phyloP scores from a whole-genome alignment of 257 asterid genomes.

The Nicotiana benthamiana region DNA sequence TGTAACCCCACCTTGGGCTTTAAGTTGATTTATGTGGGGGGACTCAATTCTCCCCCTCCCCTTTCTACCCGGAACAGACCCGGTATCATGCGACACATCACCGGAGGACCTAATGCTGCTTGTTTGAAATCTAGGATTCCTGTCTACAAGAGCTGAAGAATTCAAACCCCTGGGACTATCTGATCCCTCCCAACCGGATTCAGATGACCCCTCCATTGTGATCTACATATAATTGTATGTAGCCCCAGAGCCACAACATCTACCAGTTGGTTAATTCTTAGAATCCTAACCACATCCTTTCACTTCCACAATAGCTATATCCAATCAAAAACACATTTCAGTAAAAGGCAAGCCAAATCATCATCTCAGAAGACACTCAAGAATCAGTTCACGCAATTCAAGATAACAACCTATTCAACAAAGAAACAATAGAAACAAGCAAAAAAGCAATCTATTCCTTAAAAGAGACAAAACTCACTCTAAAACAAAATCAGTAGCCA shows the following conservation, averaged over 20 bases:
- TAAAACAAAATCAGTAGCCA: slow-evolving; percentile 9
- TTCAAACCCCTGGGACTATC: slow-evolving; percentile 54
- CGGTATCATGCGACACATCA: slow-evolving; percentile 55
- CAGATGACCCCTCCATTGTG: slow-evolving; percentile 86
- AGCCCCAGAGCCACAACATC: slow-evolving; percentile 24
- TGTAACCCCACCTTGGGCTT: slow-evolving; percentile 20
- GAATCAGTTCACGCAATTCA: background rate
- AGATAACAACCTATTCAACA: background rate
- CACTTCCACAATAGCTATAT: slow-evolving; percentile 31
- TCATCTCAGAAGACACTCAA: background rate
- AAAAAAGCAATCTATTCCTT: background rate
- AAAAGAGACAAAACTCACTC: background rate
- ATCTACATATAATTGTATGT: slow-evolving; percentile 31
- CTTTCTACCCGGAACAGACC: slow-evolving; percentile 32
- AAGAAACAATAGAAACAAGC: background rate
- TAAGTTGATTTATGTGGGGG: slow-evolving; percentile 19
- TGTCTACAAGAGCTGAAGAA: slow-evolving; percentile 39
- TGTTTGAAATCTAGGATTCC: slow-evolving; percentile 42
- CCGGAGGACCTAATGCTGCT: slow-evolving; percentile 41
- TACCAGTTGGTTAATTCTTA: slow-evolving; percentile 15
- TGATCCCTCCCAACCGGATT: slow-evolving; percentile 70
- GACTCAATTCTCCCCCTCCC: slow-evolving; percentile 34
- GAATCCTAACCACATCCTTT: slow-evolving; percentile 14
- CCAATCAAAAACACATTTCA: slow-evolving; percentile 29
- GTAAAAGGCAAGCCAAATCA: background rate